These are phyloP conservation scores for Pseudopithomyces maydicus DNA, from an alignment of 2,329 filamentous ascomycete genomes.

Conservation along the genomic window DNA sequence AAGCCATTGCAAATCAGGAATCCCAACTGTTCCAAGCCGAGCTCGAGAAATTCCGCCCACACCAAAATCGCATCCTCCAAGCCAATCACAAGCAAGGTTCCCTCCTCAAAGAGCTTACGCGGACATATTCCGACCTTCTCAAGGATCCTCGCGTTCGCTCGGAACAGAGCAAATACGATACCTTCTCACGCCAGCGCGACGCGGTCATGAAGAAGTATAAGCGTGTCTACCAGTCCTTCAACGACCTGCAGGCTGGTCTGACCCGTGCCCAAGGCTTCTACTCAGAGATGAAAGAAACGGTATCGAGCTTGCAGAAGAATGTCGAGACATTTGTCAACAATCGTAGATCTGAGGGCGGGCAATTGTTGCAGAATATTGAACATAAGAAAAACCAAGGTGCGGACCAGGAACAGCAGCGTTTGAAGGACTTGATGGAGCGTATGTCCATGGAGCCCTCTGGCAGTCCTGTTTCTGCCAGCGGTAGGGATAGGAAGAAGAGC, in stretches of 20 bases:
- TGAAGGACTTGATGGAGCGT: slow-evolving; percentile 90
- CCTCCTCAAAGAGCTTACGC: slow-evolving; percentile 92
- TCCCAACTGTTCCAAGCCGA: slow-evolving; percentile 91
- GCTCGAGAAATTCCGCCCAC: slow-evolving; percentile 93
- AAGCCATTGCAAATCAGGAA: slow-evolving; percentile 90
- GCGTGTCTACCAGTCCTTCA: slow-evolving; percentile 88
- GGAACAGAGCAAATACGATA: slow-evolving; percentile 94
- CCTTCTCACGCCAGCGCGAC: slow-evolving; percentile 80
- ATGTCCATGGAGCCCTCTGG: slow-evolving; percentile 76
- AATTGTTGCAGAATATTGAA: slow-evolving; percentile 87
- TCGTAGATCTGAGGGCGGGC: slow-evolving; percentile 84
- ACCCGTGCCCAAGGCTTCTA: slow-evolving; percentile 92
- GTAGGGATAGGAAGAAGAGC: slow-evolving; percentile 39
- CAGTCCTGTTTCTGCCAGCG: slow-evolving; percentile 38
- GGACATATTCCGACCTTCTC: slow-evolving; percentile 81
- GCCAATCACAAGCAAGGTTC: slow-evolving; percentile 95
- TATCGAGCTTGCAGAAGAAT: slow-evolving; percentile 90
- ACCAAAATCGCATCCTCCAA: slow-evolving; percentile 88
- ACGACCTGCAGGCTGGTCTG: slow-evolving; percentile 85
- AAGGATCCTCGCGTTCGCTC: slow-evolving; percentile 93
- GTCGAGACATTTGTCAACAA: slow-evolving; percentile 98
- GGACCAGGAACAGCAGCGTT: slow-evolving; percentile 82
- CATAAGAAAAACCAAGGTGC: slow-evolving; percentile 73
- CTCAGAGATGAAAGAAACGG: slow-evolving; percentile 91
- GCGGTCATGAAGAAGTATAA: slow-evolving; percentile 86